Percentiles rank a stretch among this genome's conserved stretches.
These are phyloP conservation scores for Lyophyllum semitale DNA, from an alignment of 768 basidiomycete species.

Conservation along the genomic window DNA sequence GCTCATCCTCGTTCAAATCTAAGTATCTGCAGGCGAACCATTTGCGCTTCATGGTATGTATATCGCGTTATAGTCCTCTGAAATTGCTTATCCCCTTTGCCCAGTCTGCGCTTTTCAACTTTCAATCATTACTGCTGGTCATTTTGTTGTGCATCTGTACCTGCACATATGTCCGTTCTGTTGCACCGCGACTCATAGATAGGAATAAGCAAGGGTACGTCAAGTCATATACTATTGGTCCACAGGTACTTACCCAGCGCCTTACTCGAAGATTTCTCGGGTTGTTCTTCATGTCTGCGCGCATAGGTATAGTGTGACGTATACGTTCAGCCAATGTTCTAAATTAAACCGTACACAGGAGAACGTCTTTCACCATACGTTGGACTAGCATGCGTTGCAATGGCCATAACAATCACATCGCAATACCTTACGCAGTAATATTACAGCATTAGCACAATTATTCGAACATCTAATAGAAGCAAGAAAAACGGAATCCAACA, in stretches of 20 bases:
- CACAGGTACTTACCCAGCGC: neutral
- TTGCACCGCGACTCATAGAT: conserved; percentile 89
- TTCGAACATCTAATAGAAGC: conserved; percentile 4
- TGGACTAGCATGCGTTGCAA: conserved; percentile 85
- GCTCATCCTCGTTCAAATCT: too few species aligned
- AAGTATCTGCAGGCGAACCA: neutral
- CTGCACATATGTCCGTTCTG: conserved; percentile 91
- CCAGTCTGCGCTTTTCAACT: conserved; percentile 94
- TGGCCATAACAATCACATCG: conserved; percentile 74
- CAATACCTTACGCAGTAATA: conserved; percentile 28
- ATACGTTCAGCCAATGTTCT: neutral
- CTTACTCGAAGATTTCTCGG: conserved; percentile 73
- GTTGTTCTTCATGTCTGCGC: conserved; percentile 91
- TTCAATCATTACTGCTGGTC: conserved; percentile 92
- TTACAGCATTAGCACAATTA: conserved; percentile 22
- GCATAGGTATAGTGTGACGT: conserved; percentile 70
- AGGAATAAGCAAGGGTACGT: conserved; percentile 91
- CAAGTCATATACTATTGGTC: neutral
- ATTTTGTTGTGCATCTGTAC: conserved; percentile 95
- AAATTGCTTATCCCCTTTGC: neutral
- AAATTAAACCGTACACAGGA: conserved; percentile 46
- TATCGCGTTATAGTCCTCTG: neutral
- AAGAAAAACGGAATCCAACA: neutral
- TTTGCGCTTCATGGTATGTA: conserved; percentile 12
- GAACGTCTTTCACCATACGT: conserved; percentile 97